Conservation (phyloP, 441 rosid species). For the Croton laevigatus region DNA sequence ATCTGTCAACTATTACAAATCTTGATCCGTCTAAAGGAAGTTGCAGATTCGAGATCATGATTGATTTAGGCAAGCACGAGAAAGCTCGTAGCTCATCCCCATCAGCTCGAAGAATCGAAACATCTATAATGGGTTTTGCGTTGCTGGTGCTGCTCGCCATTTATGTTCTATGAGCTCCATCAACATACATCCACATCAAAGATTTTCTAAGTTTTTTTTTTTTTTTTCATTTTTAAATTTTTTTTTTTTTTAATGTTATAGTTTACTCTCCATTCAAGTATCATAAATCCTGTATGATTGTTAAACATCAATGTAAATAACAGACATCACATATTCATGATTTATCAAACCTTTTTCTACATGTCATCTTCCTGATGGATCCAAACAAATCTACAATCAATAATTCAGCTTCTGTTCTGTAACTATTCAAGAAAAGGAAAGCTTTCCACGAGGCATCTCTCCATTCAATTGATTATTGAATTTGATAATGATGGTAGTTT, state of each 20-base stretch:
- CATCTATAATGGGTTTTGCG: constrained; percentile 13
- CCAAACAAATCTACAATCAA: neutral
- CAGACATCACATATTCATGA: neutral
- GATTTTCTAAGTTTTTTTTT: neutral
- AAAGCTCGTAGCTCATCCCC: constrained; percentile 11
- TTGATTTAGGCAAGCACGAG: constrained; percentile 46
- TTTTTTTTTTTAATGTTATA: neutral
- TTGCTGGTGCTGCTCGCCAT: constrained; percentile 14
- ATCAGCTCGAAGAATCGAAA: constrained; percentile 20
- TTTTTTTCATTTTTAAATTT: neutral
- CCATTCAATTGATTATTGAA: neutral
- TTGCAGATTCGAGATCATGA: constrained; percentile 65
- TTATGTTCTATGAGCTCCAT: constrained; percentile 19
- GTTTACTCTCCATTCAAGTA: neutral
- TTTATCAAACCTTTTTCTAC: neutral
- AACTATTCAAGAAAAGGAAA: too few species aligned
- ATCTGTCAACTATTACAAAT: constrained; percentile 38
- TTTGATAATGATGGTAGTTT: neutral
- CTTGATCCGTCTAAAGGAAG: constrained; percentile 58
- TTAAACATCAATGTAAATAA: neutral
- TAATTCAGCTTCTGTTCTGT: neutral
- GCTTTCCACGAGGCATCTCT: too few species aligned
- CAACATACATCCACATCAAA: neutral
- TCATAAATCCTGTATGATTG: neutral
- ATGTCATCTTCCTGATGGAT: neutral